Conservation (phyloP, 441 rosid genomes). For the Codiaeum variegatum region DNA sequence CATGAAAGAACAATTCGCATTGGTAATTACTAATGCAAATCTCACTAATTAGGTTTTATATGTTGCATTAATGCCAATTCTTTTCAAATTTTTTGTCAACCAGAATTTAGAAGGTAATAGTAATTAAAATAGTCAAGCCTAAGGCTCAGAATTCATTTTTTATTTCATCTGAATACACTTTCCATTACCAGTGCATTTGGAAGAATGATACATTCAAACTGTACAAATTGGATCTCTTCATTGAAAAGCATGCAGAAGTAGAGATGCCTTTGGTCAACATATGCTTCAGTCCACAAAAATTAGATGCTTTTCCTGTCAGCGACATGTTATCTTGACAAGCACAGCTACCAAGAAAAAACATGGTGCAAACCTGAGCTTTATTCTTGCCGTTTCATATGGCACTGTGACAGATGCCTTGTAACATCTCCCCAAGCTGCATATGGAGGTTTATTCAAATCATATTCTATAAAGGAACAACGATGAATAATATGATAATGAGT, state of each 20-base stretch:
- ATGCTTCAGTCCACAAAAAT: not conserved
- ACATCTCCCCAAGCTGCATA: slow-evolving; percentile 77
- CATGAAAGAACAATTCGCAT: no score
- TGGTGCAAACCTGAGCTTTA: slow-evolving; percentile 22
- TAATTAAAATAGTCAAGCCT: not conserved
- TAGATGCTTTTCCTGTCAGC: slow-evolving; percentile 9
- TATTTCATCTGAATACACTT: not conserved
- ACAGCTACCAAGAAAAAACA: not conserved
- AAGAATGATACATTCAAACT: not conserved
- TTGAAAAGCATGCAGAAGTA: slow-evolving; percentile 6
- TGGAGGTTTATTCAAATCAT: slow-evolving; percentile 15
- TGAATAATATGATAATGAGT: not conserved
- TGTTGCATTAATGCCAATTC: no score
- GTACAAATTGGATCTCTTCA: not conserved
- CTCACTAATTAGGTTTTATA: no score
- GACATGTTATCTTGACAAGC: slow-evolving; percentile 7
- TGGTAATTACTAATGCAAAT: no score
- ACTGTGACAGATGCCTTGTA: slow-evolving; percentile 44
- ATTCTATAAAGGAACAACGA: not conserved
- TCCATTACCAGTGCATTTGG: not conserved
- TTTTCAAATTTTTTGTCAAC: not conserved
- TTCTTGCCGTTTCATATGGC: slow-evolving; percentile 50
- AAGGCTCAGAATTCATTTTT: not conserved
- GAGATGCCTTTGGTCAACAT: not conserved
- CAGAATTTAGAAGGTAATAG: not conserved